Evolutionary conservation across 2,329 filamentous ascomycete species (phyloP).

Genomic region (Monosporascus sp.): DNA sequence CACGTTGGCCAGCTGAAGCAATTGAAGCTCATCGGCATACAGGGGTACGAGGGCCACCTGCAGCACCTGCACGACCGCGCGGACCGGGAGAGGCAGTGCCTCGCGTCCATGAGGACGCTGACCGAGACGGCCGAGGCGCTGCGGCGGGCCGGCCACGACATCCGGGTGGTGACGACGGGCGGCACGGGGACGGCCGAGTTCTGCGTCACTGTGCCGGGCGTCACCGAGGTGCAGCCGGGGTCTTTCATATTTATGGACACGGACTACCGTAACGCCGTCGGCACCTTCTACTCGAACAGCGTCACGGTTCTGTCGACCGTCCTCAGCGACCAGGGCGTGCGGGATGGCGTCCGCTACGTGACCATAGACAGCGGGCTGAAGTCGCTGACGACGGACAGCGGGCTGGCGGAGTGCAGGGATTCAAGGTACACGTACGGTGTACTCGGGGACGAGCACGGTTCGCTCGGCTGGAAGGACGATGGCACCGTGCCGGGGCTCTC

Average conservation of each 20-base stretch:
- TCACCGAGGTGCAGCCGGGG: constrained; percentile 49
- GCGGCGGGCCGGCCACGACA: constrained; percentile 34
- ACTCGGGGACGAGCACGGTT: constrained; percentile 45
- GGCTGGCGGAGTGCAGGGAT: constrained; percentile 41
- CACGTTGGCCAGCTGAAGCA: constrained; percentile 31
- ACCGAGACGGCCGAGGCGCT: constrained; percentile 36
- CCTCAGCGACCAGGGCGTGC: constrained; percentile 39
- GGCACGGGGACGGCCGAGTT: constrained; percentile 50
- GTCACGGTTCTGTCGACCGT: constrained; percentile 43
- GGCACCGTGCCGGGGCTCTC: constrained; percentile 25
- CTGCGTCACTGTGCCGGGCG: constrained; percentile 41
- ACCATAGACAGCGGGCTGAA: constrained; percentile 47
- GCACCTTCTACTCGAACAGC: constrained; percentile 41
- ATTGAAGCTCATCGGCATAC: constrained; percentile 41
- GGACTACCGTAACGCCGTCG: constrained; percentile 48
- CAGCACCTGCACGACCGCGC: constrained; percentile 42
- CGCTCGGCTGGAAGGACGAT: constrained; percentile 38
- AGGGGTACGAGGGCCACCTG: constrained; percentile 48
- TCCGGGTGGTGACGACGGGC: constrained; percentile 45
- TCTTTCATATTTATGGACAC: constrained; percentile 55
- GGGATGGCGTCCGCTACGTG: constrained; percentile 20
- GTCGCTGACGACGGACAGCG: constrained; percentile 46
- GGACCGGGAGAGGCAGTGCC: constrained; percentile 35
- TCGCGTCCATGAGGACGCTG: constrained; percentile 39
- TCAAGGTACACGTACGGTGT: constrained; percentile 36